Percentiles rank a stretch among this genome's conserved stretches.
Evolutionary conservation across 1,284 basidiomycete genomes (phyloP).

Genomic region (Sporisorium iseilematis-ciliati): DNA sequence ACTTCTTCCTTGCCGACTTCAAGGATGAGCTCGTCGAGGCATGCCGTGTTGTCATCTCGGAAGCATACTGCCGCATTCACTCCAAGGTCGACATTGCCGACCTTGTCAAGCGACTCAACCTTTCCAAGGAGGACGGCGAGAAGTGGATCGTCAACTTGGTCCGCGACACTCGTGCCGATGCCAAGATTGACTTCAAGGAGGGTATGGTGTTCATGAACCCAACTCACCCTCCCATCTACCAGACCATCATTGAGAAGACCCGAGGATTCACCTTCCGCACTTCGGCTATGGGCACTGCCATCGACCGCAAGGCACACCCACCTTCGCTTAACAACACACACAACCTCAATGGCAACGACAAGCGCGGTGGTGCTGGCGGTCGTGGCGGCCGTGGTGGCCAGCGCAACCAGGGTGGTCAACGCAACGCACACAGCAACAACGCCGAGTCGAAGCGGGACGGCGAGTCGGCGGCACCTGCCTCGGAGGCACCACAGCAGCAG

Average conservation of each 20-base stretch:
- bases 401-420: constrained; percentile 49
- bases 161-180: constrained; percentile 94
- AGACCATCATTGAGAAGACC: constrained; percentile 95
- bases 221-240: constrained; percentile 88
- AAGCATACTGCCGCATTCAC: constrained; percentile 97
- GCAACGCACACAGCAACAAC: constrained; percentile 26
- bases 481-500: constrained; percentile 34
- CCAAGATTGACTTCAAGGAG: constrained; percentile 96
- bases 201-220: constrained; percentile 96
- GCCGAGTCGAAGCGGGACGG: constrained; percentile 40
- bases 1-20: constrained; percentile 93
- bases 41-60: constrained; percentile 92
- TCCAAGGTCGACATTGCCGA: constrained; percentile 96
- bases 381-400: constrained; percentile 60
- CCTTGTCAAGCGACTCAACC: constrained; percentile 90
- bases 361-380: constrained; percentile 53
- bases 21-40: constrained; percentile 95
- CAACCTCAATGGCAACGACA: constrained; percentile 54
- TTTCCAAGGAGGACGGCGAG: constrained; percentile 92
- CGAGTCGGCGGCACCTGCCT: constrained; percentile 27
- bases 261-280: constrained; percentile 90
- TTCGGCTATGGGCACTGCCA: constrained; percentile 87
- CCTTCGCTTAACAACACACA: constrained; percentile 50
- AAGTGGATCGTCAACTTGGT: constrained; percentile 99
- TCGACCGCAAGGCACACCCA: constrained; percentile 74